Conservation (phyloP, 1,284 basidiomycete genomes). For the Naganishia sp. region DNA sequence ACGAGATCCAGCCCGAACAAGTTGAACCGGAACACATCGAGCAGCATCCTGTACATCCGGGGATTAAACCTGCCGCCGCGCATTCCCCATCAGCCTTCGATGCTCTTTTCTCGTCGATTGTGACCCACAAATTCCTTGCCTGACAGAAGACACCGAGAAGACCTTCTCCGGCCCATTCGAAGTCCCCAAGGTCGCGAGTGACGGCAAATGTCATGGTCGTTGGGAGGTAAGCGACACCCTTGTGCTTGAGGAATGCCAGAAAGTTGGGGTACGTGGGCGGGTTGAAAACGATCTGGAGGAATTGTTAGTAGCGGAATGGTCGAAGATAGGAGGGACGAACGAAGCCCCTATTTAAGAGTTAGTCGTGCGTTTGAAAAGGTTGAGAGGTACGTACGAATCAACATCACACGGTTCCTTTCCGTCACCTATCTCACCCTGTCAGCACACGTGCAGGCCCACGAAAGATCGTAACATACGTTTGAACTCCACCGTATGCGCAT, state of each 20-base stretch:
- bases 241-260: slow-evolving; percentile 65
- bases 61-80: slow-evolving; percentile 58
- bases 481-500: slow-evolving; percentile 74
- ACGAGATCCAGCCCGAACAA: slow-evolving; percentile 60
- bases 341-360: slow-evolving; percentile 40
- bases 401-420: slow-evolving; percentile 61
- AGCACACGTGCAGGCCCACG: neutral
- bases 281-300: slow-evolving; percentile 66
- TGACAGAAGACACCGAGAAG: slow-evolving; percentile 68
- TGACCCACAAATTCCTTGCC: slow-evolving; percentile 57
- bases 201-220: slow-evolving; percentile 80
- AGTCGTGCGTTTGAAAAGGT: neutral
- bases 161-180: slow-evolving; percentile 74
- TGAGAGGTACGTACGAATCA: slow-evolving; percentile 62
- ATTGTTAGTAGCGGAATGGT: slow-evolving; percentile 58
- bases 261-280: slow-evolving; percentile 80
- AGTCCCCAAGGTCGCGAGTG: slow-evolving; percentile 65
- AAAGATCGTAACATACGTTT: slow-evolving; percentile 41
- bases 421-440: slow-evolving; percentile 42
- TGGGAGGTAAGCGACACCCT: slow-evolving; percentile 60
- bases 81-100: neutral
- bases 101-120: neutral
- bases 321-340: slow-evolving; percentile 43
- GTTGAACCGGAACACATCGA: slow-evolving; percentile 77
- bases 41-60: slow-evolving; percentile 71